Evolutionary conservation across 164 flowering plant species (phyloP), one percentile per base, ranked within the genome.

Genomic region (Piper longum): DNA sequence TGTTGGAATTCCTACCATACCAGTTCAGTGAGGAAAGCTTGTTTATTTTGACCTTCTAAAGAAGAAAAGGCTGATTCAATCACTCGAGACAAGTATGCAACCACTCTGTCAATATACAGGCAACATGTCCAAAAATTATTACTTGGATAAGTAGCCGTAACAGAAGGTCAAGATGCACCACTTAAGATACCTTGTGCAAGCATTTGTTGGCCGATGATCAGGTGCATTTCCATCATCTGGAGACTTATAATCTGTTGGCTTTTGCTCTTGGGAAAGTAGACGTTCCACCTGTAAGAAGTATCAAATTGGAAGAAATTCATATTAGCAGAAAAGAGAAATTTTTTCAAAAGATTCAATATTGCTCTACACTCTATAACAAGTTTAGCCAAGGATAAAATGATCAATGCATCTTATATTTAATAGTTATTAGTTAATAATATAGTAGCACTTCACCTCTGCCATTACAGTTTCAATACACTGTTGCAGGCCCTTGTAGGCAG

Each of bases 151-250:
- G 0, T 48, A 48, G 52, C 3, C 12, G 14, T 48, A 48, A 48
- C 52, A 48, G 52, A 48, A 44, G 11, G 6, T 44, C 11, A 36
- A 41, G 13, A 5, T 17, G 16, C 12, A 17, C 14, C 16, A 17
- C 11, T 58, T 56, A 41, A 68, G 42, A 40, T 59, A 91, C 99
- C 97, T 84, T 17, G 91, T 85, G 79, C 97, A 95, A 62, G 99
- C 97, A 83, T 64, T 89, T 66, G 99, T 95, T 63, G 99, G 96
- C 60, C 99, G 88, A 74, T 95, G 97, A 76, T 95, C 99, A 71
- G 95, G 96, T 73, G 74, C 85, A 66, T 80, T 81, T 69, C 96
- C 96, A 80, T 91, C 97, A 72, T 95, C 97, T 54, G 96, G 97
- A 57, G 96, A 83, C 54, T 85, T 76, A 72, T 87, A 95, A 71